Base-by-base conservation (phyloP, 805 yeast genomes). In the Huiozyma naganishii region DNA sequence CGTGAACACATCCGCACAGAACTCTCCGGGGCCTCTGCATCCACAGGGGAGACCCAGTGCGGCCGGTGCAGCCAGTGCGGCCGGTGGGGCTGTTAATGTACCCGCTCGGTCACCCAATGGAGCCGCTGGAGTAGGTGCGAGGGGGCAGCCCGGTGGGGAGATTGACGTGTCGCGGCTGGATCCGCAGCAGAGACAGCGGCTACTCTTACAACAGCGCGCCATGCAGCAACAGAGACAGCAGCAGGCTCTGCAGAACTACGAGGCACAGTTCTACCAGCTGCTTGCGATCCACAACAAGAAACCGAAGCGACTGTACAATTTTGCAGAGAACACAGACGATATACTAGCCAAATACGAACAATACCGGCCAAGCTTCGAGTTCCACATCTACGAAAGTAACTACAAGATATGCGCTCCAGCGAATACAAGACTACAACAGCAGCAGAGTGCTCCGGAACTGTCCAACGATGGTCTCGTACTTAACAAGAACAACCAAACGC, bases 321-420 rank as follows among this genome's bases (percentile, higher is more conserved):
- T 81, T 54, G 78, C 82, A 8, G 86, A 83, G 53, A 78, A 88
- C 7, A 66, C 83, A 17, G 83, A 77, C 45, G 85, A 80, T 41
- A 71, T 92, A 7, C 62, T 92, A 52, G 76, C 77, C 47, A 89
- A 88, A 60, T 89, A 80, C 59, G 79, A 81, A 51, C 76, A 77
- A 45, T 75, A 74, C 48, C 83, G 90, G 7, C 83, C 96, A 6
- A 83, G 95, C 35, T 65, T 90, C 46, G 95, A 80, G 50, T 80
- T 90, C 54, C 97, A 90, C 56, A 87, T 90, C 27, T 89, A 85
- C 63, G 92, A 87, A 53, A 87, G 86, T 45, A 95, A 89, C 64
- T 90, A 80, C 61, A 75, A 95, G 48, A 89, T 90, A 67, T 94
- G 95, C 49, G 85, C 84, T 50, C 90, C 83, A 41, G 64, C 64